Evolutionary conservation across 441 rosid genomes (phyloP).

Genomic region (Populus hybrid): DNA sequence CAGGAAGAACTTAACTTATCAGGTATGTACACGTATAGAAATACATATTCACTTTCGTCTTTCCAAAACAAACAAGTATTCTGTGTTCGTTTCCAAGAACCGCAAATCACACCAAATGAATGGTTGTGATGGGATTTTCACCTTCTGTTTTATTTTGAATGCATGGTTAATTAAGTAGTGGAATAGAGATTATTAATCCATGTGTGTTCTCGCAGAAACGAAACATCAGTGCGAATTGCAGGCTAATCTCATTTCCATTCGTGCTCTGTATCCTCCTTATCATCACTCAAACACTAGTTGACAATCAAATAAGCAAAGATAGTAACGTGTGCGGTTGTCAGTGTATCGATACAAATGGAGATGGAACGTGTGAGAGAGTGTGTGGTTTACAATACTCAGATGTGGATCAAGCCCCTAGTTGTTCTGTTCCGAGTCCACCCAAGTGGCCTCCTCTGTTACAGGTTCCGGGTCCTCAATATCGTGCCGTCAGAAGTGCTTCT

Average conservation of each 20-base stretch:
- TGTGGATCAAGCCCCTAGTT: conserved; percentile 48
- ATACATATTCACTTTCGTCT: too few species aligned
- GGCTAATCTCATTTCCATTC: conserved; percentile 72
- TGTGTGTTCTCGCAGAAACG: conserved; percentile 61
- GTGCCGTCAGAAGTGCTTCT: conserved; percentile 48
- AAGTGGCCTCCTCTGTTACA: conserved; percentile 84
- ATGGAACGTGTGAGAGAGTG: conserved; percentile 46
- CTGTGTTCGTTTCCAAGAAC: too few species aligned
- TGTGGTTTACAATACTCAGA: conserved; percentile 67
- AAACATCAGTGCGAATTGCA: conserved; percentile 64
- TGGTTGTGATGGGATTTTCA: too few species aligned
- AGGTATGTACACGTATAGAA: conserved; percentile 24
- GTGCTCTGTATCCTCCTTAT: conserved; percentile 68
- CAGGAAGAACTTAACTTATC: too few species aligned
- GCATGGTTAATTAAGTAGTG: too few species aligned
- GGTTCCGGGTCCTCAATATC: conserved; percentile 66
- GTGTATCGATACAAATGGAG: conserved; percentile 34
- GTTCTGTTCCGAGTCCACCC: conserved; percentile 58
- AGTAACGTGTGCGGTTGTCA: conserved; percentile 59
- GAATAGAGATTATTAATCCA: too few species aligned
- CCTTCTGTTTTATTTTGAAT: too few species aligned
- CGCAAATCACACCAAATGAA: too few species aligned
- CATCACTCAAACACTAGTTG: conserved; percentile 51
- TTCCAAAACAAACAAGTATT: too few species aligned
- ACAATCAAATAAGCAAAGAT: conserved; percentile 39